Evolutionary conservation across 345 rosid species (phyloP), one percentile per base, ranked within the genome.

Genomic region (Acer saccharum): DNA sequence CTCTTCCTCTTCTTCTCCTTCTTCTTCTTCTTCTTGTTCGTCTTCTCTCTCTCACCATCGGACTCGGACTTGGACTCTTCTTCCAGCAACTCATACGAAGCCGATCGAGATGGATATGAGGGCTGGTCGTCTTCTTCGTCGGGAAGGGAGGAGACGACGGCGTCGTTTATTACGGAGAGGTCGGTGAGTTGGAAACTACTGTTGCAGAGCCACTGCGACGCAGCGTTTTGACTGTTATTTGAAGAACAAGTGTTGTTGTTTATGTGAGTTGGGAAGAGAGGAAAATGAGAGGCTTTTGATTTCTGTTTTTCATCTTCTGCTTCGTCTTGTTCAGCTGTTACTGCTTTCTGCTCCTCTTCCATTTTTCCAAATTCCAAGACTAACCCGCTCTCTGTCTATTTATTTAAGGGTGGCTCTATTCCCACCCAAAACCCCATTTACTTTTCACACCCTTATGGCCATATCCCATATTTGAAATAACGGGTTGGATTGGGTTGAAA

Each of bases 171-270:
- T 78, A 84, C 78, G 73, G 97, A 82, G 73, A 88, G 84, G 82
- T 92, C 93, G 79, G 84, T 74, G 58, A 91, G 16, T 25, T 58
- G 83, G 91, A 96, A 96, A 89, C 98, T 96, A 75, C 90, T 71
- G 90, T 92, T 94, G 83, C 81, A 83, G 73, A 96, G 95, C 99
- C 99, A 96, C 79, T 83, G 87, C 72, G 86, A 77, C 52, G 73
- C 68, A 44, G 69, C 68, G 77, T 21, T 55, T 25, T 72, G 75
- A 52, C 20, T 18, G 67, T 39, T 18, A 71, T 82, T 58, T 71
- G 66, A 69, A 41, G 82, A 4, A 62, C 76, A 4, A 35, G 39
- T 46, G 62, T 83, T 71, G 63, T 16, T 60, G 64, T 60, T 46
- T 1, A 46, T n/a, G 57, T 82, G 78, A 27, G 68, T 58, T 0